Evolutionary conservation across 352 stramenopile species (phyloP).

Genomic region (Globisporangium canariense): DNA sequence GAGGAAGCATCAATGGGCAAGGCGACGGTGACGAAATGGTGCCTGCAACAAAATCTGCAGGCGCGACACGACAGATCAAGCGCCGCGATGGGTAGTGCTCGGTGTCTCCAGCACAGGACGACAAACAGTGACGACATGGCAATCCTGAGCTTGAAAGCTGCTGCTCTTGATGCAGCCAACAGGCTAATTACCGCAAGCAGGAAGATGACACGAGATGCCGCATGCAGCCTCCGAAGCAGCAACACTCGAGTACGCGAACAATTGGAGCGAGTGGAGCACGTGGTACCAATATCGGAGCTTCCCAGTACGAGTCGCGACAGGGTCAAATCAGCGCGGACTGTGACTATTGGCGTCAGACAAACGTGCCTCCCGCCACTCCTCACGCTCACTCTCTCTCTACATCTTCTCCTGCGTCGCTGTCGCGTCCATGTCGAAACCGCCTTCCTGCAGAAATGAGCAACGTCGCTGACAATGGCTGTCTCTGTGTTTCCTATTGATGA

Average conservation of each 20-base stretch:
- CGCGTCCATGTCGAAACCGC: not conserved
- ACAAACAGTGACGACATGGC: not conserved
- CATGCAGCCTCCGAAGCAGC: not conserved
- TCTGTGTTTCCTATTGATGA: not conserved
- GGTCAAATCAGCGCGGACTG: not conserved
- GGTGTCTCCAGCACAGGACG: not conserved
- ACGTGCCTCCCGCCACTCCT: not conserved
- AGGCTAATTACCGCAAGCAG: not conserved
- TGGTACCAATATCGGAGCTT: too few species aligned
- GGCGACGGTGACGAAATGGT: not conserved
- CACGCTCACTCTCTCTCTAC: not conserved
- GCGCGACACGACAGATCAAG: not conserved
- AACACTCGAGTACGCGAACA: not conserved
- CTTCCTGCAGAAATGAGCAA: not conserved
- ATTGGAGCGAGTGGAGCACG: not conserved
- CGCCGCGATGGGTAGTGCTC: too few species aligned
- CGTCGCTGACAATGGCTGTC: constrained; percentile 2
- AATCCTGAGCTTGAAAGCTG: too few species aligned
- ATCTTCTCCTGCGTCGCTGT: not conserved
- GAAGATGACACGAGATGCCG: not conserved
- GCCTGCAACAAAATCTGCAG: not conserved
- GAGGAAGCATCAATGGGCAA: not conserved
- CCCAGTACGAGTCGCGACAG: not conserved
- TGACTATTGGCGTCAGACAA: not conserved
- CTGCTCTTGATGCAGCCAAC: not conserved